phyloP scores from a whole-genome alignment of 139 green algal species.

The Spirogloea muscicola region DNA sequence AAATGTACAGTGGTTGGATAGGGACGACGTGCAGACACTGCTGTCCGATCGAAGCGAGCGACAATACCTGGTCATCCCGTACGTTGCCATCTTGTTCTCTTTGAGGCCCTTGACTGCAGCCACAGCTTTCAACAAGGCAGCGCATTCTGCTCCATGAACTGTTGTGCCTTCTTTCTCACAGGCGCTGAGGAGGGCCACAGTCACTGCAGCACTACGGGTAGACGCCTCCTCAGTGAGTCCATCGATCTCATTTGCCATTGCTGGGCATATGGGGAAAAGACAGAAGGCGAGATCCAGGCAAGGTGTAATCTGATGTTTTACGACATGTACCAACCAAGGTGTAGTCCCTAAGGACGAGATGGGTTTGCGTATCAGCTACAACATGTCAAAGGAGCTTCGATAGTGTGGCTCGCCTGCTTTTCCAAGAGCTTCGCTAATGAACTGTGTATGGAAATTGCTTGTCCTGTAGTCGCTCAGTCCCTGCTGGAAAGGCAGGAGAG shows the following conservation, averaged over 20 bases:
- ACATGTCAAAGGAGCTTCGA: too few relatives aligned
- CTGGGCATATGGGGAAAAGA: background rate
- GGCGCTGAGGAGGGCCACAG: background rate
- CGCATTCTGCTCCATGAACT: constrained; percentile 1
- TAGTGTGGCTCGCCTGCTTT: too few relatives aligned
- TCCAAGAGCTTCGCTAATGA: background rate
- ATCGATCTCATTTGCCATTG: too few relatives aligned
- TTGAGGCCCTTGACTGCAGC: constrained; percentile 18
- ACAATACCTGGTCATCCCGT: constrained; percentile 9
- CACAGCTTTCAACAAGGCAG: background rate
- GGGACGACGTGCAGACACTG: background rate
- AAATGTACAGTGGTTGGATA: background rate
- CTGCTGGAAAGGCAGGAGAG: constrained; percentile 20
- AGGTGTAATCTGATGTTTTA: background rate
- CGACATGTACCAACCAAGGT: background rate
- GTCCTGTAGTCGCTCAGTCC: constrained; percentile 3
- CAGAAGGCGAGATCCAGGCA: background rate
- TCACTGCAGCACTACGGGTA: too few relatives aligned
- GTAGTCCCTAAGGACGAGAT: background rate
- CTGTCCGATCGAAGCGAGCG: background rate
- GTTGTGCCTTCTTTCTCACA: constrained; percentile 1
- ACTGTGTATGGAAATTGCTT: constrained; percentile 9
- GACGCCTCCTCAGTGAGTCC: too few relatives aligned
- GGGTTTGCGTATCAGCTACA: too few relatives aligned
- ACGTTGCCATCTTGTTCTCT: constrained; percentile 1